Conservation (phyloP, 2,329 filamentous ascomycete genomes). For the Thermothelomyces thermophilus region DNA sequence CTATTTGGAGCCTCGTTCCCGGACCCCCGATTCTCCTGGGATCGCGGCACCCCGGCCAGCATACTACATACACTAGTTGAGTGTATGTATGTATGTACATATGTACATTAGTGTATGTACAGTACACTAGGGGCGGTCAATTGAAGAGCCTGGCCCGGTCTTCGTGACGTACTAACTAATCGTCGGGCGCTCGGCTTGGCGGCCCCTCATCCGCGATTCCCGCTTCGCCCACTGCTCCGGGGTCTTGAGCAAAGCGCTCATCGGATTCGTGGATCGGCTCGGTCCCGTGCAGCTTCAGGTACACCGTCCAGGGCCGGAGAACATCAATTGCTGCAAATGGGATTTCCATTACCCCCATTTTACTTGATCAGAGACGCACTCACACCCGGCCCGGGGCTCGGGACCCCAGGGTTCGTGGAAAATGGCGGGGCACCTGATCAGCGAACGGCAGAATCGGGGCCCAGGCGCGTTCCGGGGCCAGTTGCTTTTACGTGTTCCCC, state of each 20-base stretch:
- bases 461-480: constrained; percentile 2
- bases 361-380: constrained; percentile 23
- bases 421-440: constrained; percentile 24
- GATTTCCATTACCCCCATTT: constrained; percentile 29
- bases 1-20: constrained; percentile 4
- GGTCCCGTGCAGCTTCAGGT: constrained; percentile 23
- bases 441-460: constrained; percentile 6
- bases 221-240: constrained; percentile 1
- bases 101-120: too few relatives aligned
- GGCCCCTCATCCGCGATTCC: not conserved
- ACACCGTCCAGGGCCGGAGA: constrained; percentile 2
- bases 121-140: constrained; percentile 18
- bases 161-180: not conserved
- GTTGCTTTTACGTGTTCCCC: constrained; percentile 22
- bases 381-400: constrained; percentile 14
- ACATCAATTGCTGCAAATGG: constrained; percentile 5
- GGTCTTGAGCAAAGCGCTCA: constrained; percentile 2
- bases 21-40: constrained; percentile 2
- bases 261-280: constrained; percentile 10
- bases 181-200: not conserved
- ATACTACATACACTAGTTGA: too few relatives aligned
- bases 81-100: too few relatives aligned
- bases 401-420: constrained; percentile 26
- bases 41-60: too few relatives aligned
- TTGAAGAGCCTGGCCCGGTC: not conserved